Percentiles rank a stretch among this genome's conserved stretches.
These are phyloP conservation scores for Globisporangium orthogonon DNA, from an alignment of 352 stramenopile species.

Conservation along the genomic window DNA sequence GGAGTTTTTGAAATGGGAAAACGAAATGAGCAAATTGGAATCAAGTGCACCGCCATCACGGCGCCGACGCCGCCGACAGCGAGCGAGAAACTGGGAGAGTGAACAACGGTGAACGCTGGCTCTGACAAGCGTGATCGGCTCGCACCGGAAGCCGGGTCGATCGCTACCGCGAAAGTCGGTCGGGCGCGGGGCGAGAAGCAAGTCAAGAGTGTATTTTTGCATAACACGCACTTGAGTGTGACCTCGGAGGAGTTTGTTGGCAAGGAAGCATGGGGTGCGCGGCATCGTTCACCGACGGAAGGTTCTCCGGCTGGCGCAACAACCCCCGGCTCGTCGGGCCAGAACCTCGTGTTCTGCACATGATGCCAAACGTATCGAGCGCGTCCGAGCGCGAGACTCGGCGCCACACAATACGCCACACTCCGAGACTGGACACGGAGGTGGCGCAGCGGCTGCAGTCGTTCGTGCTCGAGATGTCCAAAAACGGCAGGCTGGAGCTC, in stretches of 20 bases:
- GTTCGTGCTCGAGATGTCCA: constrained; percentile 49
- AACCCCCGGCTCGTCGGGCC: constrained; percentile 2
- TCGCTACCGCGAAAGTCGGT: no score
- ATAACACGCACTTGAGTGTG: no score
- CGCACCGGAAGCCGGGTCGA: no score
- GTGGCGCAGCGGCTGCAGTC: constrained; percentile 24
- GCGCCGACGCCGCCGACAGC: no score
- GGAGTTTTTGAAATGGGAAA: no score
- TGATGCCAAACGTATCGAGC: not conserved
- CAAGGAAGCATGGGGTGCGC: constrained; percentile 17
- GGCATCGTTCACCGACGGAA: constrained; percentile 14
- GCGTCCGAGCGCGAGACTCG: constrained; percentile 4
- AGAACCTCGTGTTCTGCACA: constrained; percentile 2
- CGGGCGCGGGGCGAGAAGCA: no score
- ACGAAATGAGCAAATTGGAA: no score
- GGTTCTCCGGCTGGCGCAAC: not conserved
- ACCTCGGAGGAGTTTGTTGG: not conserved
- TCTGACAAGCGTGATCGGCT: no score
- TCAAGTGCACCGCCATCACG: no score
- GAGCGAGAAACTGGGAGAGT: no score
- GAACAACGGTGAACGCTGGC: no score
- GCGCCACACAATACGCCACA: constrained; percentile 22
- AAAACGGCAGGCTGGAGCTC: constrained; percentile 45
- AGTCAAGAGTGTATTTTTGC: no score
- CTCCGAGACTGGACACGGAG: constrained; percentile 19